Percentiles rank a stretch among this genome's conserved stretches.
These are phyloP conservation scores for Cordyceps sp. DNA, from an alignment of 2,329 filamentous ascomycete genomes.

Conservation along the genomic window DNA sequence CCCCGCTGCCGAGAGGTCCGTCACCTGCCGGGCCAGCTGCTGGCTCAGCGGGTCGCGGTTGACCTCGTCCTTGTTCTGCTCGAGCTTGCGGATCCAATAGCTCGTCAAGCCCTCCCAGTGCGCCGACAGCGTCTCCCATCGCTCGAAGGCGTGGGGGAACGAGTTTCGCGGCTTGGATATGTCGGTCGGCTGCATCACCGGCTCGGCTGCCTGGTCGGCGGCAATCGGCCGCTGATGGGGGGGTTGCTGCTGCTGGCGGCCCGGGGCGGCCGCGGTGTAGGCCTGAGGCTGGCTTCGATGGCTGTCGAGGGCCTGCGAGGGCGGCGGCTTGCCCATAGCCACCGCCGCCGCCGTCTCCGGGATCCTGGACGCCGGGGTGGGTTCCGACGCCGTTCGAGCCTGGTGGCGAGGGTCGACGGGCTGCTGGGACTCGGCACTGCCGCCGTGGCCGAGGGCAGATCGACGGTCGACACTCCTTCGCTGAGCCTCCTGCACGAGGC, in stretches of 20 bases:
- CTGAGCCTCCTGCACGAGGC: conserved; percentile 36
- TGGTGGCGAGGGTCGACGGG: conserved; percentile 15
- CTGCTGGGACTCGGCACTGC: conserved; percentile 13
- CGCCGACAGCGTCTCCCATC: conserved; percentile 92
- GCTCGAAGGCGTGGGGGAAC: conserved; percentile 92
- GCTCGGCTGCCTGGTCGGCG: conserved; percentile 6
- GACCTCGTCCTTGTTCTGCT: conserved; percentile 78
- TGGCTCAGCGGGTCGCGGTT: conserved; percentile 68
- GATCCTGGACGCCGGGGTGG: conserved; percentile 6
- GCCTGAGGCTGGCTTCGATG: conserved; percentile 3
- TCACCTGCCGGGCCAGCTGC: conserved; percentile 85
- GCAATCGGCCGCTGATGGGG: conserved; percentile 4
- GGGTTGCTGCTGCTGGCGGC: conserved; percentile 2
- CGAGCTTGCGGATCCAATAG: conserved; percentile 88
- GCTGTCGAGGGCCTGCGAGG: conserved; percentile 2
- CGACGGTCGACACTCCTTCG: conserved; percentile 43
- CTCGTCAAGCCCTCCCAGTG: conserved; percentile 97
- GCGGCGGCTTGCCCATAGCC: conserved; percentile 4
- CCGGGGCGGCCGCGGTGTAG: conserved; percentile 3
- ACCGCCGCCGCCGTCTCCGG: conserved; percentile 3
- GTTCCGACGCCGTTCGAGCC: conserved; percentile 11
- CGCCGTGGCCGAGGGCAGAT: conserved; percentile 23
- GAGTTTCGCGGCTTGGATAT: conserved; percentile 39
- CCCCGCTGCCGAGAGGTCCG: conserved; percentile 89
- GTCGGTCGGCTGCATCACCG: conserved; percentile 5